Conservation (phyloP, 2,329 filamentous ascomycete species). For the Kalaharituber pfeilii region DNA sequence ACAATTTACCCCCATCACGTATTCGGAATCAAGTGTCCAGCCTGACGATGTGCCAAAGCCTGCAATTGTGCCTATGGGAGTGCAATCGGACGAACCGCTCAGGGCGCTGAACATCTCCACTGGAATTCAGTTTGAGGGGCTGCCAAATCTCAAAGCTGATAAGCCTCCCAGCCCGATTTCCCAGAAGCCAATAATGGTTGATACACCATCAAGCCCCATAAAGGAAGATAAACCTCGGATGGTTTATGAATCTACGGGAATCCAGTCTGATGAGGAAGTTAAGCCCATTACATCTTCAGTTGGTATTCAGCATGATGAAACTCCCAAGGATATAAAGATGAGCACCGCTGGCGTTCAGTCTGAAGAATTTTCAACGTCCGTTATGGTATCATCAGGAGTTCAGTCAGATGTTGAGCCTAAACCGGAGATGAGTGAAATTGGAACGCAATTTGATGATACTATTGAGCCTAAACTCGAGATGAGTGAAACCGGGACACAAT, state of each 20-base stretch:
- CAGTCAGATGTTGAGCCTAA: conserved; percentile 8
- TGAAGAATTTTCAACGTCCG: background rate
- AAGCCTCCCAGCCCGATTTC: background rate
- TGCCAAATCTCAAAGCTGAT: background rate
- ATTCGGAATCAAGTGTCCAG: background rate
- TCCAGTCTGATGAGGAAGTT: background rate
- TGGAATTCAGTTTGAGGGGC: background rate
- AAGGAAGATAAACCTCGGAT: background rate
- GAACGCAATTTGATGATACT: conserved; percentile 27
- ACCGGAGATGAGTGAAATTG: conserved; percentile 26
- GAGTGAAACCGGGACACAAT: conserved; percentile 1
- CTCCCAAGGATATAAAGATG: background rate
- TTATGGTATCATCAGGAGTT: conserved; percentile 1
- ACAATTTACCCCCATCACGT: background rate
- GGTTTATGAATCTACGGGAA: background rate
- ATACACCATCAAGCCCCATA: background rate
- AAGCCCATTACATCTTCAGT: background rate
- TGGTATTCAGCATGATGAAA: background rate
- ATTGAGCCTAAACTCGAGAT: conserved; percentile 5
- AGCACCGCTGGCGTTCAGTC: conserved; percentile 4
- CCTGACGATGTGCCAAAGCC: background rate
- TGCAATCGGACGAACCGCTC: background rate
- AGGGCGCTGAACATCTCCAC: background rate
- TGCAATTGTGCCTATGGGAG: background rate
- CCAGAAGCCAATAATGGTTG: background rate